These are phyloP conservation scores for Silene uniflora DNA, from an alignment of 148 eudicot genomes.

Conservation along the genomic window DNA sequence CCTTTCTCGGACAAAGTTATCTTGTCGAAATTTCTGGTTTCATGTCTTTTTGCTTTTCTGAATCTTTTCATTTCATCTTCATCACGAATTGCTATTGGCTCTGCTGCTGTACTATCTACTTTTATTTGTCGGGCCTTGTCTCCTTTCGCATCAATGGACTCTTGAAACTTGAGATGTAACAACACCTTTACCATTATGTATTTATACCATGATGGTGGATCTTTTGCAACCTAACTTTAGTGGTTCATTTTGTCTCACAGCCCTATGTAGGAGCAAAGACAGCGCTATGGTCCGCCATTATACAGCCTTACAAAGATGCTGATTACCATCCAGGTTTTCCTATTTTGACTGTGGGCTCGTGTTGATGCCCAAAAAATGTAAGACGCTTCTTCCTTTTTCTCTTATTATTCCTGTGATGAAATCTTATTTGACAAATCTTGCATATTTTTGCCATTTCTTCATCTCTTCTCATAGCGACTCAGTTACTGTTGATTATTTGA, in stretches of 20 bases:
- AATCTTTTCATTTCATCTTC: constrained; percentile 2
- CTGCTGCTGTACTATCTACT: not conserved
- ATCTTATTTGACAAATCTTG: not conserved
- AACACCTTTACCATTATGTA: not conserved
- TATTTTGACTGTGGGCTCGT: constrained; percentile 58
- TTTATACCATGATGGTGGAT: not conserved
- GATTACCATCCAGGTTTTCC: constrained; percentile 57
- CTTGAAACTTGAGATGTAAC: not conserved
- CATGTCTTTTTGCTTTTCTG: not conserved
- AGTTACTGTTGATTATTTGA: not conserved
- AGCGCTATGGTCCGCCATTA: constrained; percentile 95
- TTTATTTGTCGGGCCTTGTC: not conserved
- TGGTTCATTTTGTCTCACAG: constrained; percentile 35
- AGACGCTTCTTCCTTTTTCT: constrained; percentile 32
- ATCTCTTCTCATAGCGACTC: constrained; percentile 7
- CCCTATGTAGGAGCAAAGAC: constrained; percentile 99
- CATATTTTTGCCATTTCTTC: not conserved
- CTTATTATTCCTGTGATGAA: not conserved
- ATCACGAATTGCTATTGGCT: not conserved
- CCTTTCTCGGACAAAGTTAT: not conserved
- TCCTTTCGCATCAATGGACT: not conserved
- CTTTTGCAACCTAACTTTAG: constrained; percentile 8
- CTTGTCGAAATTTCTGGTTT: not conserved
- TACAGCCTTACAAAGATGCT: constrained; percentile 89
- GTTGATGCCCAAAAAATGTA: constrained; percentile 63